Evolutionary conservation across 1,284 basidiomycete species (phyloP), one percentile per base, ranked within the genome.

Genomic region (Sanghuangporus sanghuang): DNA sequence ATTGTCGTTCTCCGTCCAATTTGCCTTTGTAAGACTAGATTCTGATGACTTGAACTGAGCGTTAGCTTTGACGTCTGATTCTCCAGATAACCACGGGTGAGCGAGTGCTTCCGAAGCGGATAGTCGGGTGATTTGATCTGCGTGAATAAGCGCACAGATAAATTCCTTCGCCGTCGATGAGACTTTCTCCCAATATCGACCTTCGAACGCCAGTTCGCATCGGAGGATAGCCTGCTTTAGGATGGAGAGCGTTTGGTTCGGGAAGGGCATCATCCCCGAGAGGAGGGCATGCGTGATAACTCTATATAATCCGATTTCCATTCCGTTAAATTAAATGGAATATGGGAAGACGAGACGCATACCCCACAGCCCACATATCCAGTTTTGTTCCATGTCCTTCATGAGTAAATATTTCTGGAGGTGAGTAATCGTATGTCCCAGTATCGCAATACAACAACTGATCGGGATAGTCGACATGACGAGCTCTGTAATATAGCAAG

Each of bases 221-320:
- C 59, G 59, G 9, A 64, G 39, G 35, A 64, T 53, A n/a, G 63
- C 23, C n/a, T 38, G 59, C n/a, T 44, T 46, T 16, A 64, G 63
- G 49, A n/a, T 46, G 1, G 59, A 18, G 21, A 64, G 49, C 21
- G 32, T 61, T 5, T 58, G 46, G 53, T 64, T 61, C 3, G 63
- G 59, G 63, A 64, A 64, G 35, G 59, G 63, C 59, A 64, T 61
- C 63, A 61, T 64, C 1, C 63, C 63, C 7, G 63, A 64, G 42
- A 64, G 59, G 27, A 64, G 56, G 0, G 54, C 52, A 23, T 64
- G 55, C 6, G 63, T 61, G 4, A 64, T 64, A 5, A 64, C 54
- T 21, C 63, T 64, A 23, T 16, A 16, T 21, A 44, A 40, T 54
- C 1, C 16, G 61, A 56, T 21, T 21, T 9, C 12, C 6, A 18